Evolutionary conservation across 371 early-diverging fungal species (phyloP).

Genomic region (Encephalitozoon cuniculi): DNA sequence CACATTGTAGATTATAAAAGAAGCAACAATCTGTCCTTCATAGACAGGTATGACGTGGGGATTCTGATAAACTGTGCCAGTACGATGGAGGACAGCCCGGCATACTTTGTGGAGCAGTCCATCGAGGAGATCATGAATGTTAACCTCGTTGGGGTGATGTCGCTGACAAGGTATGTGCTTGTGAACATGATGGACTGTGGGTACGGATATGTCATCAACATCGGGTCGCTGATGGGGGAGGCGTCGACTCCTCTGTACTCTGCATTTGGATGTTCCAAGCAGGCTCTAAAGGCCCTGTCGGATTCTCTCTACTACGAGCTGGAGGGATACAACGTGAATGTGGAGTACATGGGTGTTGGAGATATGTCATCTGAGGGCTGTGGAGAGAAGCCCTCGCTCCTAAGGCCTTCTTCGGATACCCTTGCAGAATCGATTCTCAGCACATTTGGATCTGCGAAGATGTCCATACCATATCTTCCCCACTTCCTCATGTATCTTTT

Average conservation of each 20-base stretch:
- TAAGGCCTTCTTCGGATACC: not conserved
- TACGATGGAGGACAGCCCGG: conserved; percentile 63
- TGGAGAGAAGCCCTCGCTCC: not conserved
- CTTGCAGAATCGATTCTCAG: conserved; percentile 67
- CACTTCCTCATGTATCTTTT: conserved; percentile 65
- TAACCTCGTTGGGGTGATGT: conserved; percentile 72
- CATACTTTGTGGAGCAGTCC: conserved; percentile 64
- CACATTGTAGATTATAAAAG: conserved; percentile 70
- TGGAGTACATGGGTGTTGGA: conserved; percentile 78
- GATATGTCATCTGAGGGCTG: conserved; percentile 59
- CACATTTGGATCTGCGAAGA: conserved; percentile 68
- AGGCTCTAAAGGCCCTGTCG: conserved; percentile 78
- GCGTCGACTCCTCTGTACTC: conserved; percentile 76
- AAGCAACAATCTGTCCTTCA: conserved; percentile 52
- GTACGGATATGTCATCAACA: conserved; percentile 75
- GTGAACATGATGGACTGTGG: conserved; percentile 60
- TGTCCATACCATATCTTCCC: conserved; percentile 69
- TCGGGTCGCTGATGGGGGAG: conserved; percentile 79
- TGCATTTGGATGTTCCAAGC: conserved; percentile 81
- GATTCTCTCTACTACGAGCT: conserved; percentile 76
- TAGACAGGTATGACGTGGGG: conserved; percentile 30
- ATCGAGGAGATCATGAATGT: conserved; percentile 72
- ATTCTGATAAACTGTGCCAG: conserved; percentile 55
- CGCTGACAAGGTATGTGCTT: conserved; percentile 66
- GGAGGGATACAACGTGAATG: conserved; percentile 66